Evolutionary conservation across 2,329 filamentous ascomycete species (phyloP).

Genomic region (Septoria petroselini): DNA sequence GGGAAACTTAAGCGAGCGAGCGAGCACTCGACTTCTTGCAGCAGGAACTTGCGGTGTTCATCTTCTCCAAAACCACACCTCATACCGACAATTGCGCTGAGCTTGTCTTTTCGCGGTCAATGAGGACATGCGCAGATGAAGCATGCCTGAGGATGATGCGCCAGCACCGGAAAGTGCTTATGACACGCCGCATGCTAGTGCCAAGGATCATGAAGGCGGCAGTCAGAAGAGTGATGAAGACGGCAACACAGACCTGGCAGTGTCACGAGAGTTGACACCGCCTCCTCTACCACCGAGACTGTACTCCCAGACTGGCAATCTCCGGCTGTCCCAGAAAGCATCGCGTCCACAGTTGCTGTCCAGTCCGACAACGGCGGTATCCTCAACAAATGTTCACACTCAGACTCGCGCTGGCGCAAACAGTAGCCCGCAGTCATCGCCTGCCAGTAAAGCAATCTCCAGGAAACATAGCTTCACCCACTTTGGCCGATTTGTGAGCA

Average conservation of each 20-base stretch:
- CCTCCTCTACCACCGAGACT: conserved; percentile 41
- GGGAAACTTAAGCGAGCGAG: no score
- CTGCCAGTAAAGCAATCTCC: conserved; percentile 37
- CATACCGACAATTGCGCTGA: no score
- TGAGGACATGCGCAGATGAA: conserved; percentile 8
- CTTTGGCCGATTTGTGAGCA: conserved; percentile 45
- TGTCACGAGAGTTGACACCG: conserved; percentile 37
- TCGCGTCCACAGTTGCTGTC: conserved; percentile 50
- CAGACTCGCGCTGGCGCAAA: conserved; percentile 63
- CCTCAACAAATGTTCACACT: conserved; percentile 75
- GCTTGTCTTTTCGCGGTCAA: background rate
- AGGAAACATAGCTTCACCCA: conserved; percentile 41
- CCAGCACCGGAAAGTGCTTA: conserved; percentile 9
- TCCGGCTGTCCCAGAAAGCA: conserved; percentile 38
- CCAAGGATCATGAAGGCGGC: background rate
- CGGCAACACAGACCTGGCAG: conserved; percentile 4
- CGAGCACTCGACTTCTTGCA: no score
- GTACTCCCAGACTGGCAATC: conserved; percentile 26
- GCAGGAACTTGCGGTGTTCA: no score
- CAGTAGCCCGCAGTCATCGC: conserved; percentile 28
- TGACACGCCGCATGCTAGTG: background rate
- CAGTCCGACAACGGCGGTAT: conserved; percentile 79
- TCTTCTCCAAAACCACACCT: no score
- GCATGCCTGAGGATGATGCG: conserved; percentile 24
- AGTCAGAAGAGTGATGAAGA: background rate